Evolutionary conservation across 2,329 filamentous ascomycete genomes (phyloP).

Genomic region (Ascochyta viciae-villosae): DNA sequence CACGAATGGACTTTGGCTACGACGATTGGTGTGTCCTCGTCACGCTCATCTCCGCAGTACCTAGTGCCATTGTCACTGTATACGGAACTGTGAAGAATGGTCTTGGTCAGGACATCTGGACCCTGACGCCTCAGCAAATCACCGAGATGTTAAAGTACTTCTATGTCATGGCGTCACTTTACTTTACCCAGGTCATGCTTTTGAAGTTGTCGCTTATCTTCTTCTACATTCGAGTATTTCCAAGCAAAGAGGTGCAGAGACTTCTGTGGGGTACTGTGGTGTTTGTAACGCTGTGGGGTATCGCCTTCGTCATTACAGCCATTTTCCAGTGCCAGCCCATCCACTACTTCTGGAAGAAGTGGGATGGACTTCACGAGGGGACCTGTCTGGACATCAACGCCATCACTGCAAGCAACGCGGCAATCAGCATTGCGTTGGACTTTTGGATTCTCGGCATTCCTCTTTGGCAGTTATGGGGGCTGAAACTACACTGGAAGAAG

Average conservation of each 20-base stretch:
- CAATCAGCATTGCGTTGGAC: conserved; percentile 45
- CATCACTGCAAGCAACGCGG: conserved; percentile 42
- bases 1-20: conserved; percentile 43
- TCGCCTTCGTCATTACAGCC: conserved; percentile 28
- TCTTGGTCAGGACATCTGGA: conserved; percentile 62
- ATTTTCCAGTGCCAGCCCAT: conserved; percentile 49
- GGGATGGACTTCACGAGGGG: conserved; percentile 40
- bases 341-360: conserved; percentile 44
- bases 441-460: conserved; percentile 47
- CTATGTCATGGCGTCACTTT: conserved; percentile 46
- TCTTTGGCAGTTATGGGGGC: conserved; percentile 42
- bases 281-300: conserved; percentile 37
- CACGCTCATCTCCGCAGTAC: conserved; percentile 29
- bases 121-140: conserved; percentile 52
- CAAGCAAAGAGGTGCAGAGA: conserved; percentile 29
- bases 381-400: conserved; percentile 47
- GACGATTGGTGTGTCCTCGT: conserved; percentile 49
- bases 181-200: conserved; percentile 41
- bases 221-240: conserved; percentile 44
- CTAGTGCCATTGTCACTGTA: conserved; percentile 38
- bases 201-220: conserved; percentile 40
- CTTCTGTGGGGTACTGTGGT: conserved; percentile 35
- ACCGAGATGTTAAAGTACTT: conserved; percentile 52
- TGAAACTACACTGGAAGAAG: conserved; percentile 48
- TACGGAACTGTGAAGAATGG: conserved; percentile 45